Base-by-base conservation (phyloP, 352 stramenopile genomes). In the Phytophthora gonapodyides region DNA sequence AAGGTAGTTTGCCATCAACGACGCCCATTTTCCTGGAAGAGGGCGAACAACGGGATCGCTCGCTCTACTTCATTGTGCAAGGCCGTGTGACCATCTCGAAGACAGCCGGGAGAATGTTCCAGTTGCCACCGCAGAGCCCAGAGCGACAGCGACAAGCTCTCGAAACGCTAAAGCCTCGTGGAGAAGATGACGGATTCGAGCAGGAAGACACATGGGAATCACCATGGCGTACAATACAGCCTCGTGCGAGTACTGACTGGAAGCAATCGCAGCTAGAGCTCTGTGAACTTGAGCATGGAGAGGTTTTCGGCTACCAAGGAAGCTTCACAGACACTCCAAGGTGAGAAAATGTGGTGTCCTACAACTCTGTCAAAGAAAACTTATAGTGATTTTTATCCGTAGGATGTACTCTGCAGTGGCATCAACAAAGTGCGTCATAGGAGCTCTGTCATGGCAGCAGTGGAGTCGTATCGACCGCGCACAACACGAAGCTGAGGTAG, bases 1-100 rank as follows among this genome's bases (percentile, higher is more conserved):
- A 61, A 45, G 49, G 35, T 30, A 36, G 17, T 31, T 30, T 84
- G 8, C 47, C 62, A 34, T n/a, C 47, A 19, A 57, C 41, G 12
- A 76, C 69, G 5, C 57, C 65, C 12, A 48, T 80, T n/a, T 78
- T 75, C 44, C 34, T 73, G 41, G 72, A 80, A 42, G 48, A 67
- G 24, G 55, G 55, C 12, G 55, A 52, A 60, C 31, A 49, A 43
- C 30, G 19, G 38, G 61, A 67, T 4, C 24, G 31, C 11, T 13
- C 56, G n/a, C 19, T 74, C 8, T 74, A 64, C 36, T 74, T 74
- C 38, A 67, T 74, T 48, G 64, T 74, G n/a, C 55, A 63, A 57
- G 66, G 66, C 31, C 38, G 66, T 13, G 61, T 74, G 21, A 45
- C 61, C 17, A 34, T 68, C 13, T 71, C 44, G 4, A 74, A 74